phyloP scores from a whole-genome alignment of 1,139 yeast genomes.

The Sporopachydermia cereana region DNA sequence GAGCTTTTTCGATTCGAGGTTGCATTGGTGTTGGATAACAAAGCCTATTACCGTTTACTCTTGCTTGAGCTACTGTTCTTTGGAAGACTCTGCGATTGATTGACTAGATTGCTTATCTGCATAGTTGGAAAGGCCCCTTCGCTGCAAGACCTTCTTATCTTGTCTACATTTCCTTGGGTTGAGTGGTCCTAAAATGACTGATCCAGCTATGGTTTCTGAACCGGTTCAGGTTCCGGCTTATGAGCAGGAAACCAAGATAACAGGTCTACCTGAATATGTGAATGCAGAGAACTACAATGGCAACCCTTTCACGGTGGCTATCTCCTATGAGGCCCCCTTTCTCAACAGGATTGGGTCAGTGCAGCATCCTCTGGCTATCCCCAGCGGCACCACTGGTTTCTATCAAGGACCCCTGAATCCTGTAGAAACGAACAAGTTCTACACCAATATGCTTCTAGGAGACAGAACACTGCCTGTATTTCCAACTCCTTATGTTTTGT shows the following conservation, averaged over 20 bases:
- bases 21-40: too few species aligned
- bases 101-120: too few species aligned
- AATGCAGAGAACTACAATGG: conserved; percentile 1
- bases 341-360: not conserved
- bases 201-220: too few species aligned
- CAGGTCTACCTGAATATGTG: conserved; percentile 4
- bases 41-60: too few species aligned
- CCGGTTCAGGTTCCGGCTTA: too few species aligned
- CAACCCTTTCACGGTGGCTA: not conserved
- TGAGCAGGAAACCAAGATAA: conserved; percentile 7
- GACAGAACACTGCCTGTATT: conserved; percentile 53
- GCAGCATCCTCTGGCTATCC: not conserved
- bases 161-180: too few species aligned
- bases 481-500: conserved; percentile 77
- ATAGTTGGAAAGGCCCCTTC: too few species aligned
- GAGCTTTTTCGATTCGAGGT: too few species aligned
- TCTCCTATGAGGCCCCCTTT: not conserved
- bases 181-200: too few species aligned
- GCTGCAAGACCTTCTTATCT: too few species aligned
- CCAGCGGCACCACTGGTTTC: conserved; percentile 1
- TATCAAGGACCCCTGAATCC: conserved; percentile 3
- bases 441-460: conserved; percentile 63
- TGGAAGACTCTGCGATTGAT: too few species aligned
- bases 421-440: conserved; percentile 64
- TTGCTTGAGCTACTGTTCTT: too few species aligned